Evolutionary conservation across 106 monocot species (phyloP).

Genomic region (Xerophyta viscosa): DNA sequence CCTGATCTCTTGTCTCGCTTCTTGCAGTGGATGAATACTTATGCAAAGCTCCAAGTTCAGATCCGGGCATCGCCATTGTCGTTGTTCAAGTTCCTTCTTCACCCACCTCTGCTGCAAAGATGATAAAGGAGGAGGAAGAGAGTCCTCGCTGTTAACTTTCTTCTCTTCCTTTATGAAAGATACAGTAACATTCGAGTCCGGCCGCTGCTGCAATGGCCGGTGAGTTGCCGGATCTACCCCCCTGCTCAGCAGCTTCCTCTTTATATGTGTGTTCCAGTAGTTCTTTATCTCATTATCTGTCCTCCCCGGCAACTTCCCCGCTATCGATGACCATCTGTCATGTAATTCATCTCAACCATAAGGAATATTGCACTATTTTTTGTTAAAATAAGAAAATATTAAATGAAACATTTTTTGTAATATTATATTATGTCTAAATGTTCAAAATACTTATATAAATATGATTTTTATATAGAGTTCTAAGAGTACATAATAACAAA

Average conservation of each 20-base stretch:
- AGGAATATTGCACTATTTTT: too few relatives aligned
- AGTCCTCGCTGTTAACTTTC: not conserved
- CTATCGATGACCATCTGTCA: constrained; percentile 19
- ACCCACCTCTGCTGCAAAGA: too few relatives aligned
- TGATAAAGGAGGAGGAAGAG: too few relatives aligned
- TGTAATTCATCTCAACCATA: too few relatives aligned
- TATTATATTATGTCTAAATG: too few relatives aligned
- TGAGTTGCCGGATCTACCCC: constrained; percentile 51
- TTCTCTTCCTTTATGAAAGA: constrained; percentile 2
- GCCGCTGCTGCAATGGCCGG: constrained; percentile 6
- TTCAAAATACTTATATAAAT: too few relatives aligned
- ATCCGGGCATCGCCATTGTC: constrained; percentile 24
- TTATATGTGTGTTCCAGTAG: constrained; percentile 71
- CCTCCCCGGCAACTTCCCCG: constrained; percentile 46
- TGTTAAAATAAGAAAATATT: too few relatives aligned
- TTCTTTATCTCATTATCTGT: constrained; percentile 71
- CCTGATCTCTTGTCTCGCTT: not conserved
- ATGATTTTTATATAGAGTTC: too few relatives aligned
- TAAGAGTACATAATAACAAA: too few relatives aligned
- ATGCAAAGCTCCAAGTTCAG: constrained; percentile 38
- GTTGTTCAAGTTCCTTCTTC: too few relatives aligned
- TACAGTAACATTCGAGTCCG: not conserved
- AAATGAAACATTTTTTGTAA: too few relatives aligned
- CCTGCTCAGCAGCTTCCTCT: constrained; percentile 40
- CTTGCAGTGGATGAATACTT: constrained; percentile 16